phyloP scores from a whole-genome alignment of 116 monocot species.

The Zostera marina region DNA sequence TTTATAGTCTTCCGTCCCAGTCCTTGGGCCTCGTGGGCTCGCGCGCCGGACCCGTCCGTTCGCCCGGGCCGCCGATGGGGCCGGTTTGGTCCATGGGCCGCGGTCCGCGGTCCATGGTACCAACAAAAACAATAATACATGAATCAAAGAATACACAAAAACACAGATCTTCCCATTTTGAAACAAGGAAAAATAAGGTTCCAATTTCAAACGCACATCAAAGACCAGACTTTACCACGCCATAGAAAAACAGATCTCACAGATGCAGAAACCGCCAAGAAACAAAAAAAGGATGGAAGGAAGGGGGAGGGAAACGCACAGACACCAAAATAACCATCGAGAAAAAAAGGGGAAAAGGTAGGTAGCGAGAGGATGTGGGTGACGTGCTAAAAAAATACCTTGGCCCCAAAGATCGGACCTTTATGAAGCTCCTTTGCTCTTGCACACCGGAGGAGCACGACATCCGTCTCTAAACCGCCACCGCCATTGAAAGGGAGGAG shows the following conservation, averaged over 20 bases:
- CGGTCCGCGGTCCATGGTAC: too few species aligned
- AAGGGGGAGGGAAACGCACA: neutral
- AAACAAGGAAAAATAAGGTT: slow-evolving; percentile 1
- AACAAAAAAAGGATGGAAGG: too few species aligned
- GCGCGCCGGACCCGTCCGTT: too few species aligned
- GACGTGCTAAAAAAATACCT: slow-evolving; percentile 1
- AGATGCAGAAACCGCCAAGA: neutral
- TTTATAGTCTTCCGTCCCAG: too few species aligned
- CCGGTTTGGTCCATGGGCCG: too few species aligned
- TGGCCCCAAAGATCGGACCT: neutral
- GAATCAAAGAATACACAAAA: neutral
- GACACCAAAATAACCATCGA: neutral
- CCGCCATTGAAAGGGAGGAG: neutral
- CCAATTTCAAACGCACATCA: too few species aligned
- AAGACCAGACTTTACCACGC: neutral
- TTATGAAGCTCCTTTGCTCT: neutral
- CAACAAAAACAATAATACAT: neutral
- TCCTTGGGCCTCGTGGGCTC: too few species aligned
- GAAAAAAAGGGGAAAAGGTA: neutral
- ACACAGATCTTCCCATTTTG: neutral
- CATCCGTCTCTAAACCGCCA: neutral
- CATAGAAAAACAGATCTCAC: neutral
- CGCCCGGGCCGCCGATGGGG: too few species aligned
- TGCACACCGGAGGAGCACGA: neutral
- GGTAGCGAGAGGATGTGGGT: neutral